Percentiles rank a stretch among this genome's conserved stretches.
Evolutionary conservation across 352 stramenopile species (phyloP).

Genomic region (Phytopythium cucurbitacearum): DNA sequence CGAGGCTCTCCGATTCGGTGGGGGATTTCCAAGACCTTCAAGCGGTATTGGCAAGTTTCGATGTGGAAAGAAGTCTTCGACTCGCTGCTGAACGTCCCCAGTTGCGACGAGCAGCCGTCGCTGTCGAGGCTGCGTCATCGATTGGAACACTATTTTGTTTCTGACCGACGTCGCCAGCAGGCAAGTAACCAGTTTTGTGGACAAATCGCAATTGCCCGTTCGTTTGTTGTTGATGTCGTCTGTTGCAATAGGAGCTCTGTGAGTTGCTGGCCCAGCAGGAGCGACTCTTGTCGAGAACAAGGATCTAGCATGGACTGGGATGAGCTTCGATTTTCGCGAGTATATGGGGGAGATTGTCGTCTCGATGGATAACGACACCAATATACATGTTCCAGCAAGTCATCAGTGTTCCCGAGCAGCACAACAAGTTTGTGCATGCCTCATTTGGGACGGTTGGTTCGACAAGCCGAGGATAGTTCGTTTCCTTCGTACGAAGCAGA

Average conservation of each 20-base stretch:
- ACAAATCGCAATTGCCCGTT: not conserved
- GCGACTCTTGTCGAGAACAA: slow-evolving; percentile 32
- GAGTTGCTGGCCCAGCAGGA: slow-evolving; percentile 53
- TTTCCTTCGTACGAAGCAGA: no score
- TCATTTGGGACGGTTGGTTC: no score
- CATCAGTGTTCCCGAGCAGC: no score
- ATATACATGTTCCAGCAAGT: no score
- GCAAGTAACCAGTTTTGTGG: slow-evolving; percentile 13
- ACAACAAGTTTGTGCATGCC: no score
- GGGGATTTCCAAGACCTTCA: slow-evolving; percentile 51
- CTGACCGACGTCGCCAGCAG: slow-evolving; percentile 35
- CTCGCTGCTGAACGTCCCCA: slow-evolving; percentile 63
- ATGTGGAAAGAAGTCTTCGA: slow-evolving; percentile 78
- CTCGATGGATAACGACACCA: no score
- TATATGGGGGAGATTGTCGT: no score
- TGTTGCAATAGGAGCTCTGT: slow-evolving; percentile 37
- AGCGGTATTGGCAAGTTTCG: slow-evolving; percentile 74
- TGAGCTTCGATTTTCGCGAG: no score
- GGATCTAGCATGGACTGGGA: slow-evolving; percentile 16
- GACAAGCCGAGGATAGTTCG: no score
- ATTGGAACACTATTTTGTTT: slow-evolving; percentile 53
- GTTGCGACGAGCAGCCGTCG: slow-evolving; percentile 61
- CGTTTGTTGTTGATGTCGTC: not conserved
- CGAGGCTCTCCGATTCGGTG: slow-evolving; percentile 26
- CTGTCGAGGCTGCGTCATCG: slow-evolving; percentile 32